Conservation (phyloP, 2,329 filamentous ascomycete genomes). For the Botrytis aclada region DNA sequence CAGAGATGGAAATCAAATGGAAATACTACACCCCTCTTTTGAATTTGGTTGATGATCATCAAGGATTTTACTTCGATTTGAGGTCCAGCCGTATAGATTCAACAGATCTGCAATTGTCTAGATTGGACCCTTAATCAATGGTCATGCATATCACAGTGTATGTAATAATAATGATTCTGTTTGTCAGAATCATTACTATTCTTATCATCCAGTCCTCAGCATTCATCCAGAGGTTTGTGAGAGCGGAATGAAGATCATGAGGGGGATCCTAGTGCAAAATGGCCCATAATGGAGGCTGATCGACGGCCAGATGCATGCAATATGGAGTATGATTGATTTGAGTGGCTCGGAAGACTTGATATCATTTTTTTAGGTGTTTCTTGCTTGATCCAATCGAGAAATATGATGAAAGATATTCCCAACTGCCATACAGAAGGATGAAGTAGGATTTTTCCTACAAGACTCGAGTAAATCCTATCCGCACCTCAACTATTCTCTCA, state of each 20-base stretch:
- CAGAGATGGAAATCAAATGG: background rate
- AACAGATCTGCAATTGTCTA: conserved; percentile 6
- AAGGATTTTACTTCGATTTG: background rate
- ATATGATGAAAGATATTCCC: background rate
- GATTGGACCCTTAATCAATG: conserved; percentile 6
- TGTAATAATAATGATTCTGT: conserved; percentile 9
- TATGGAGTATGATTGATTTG: background rate
- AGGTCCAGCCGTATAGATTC: background rate
- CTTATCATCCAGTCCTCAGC: background rate
- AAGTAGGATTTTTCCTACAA: background rate
- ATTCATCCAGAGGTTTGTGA: conserved; percentile 9
- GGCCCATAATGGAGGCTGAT: background rate
- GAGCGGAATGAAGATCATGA: conserved; percentile 12
- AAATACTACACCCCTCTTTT: background rate
- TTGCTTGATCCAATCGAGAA: background rate
- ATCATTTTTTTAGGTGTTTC: background rate
- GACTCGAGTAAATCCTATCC: background rate
- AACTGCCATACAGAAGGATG: background rate
- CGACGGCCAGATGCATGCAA: conserved; percentile 6
- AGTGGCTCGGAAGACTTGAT: conserved; percentile 2
- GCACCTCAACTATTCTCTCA: background rate
- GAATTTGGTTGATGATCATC: conserved; percentile 7
- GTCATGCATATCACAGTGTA: conserved; percentile 4
- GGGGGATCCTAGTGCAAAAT: conserved; percentile 4
- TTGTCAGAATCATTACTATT: conserved; percentile 1